Evolutionary conservation across 495 filamentous ascomycete genomes (phyloP), one percentile per base, ranked within the genome.

Genomic region (Neurospora discreta): DNA sequence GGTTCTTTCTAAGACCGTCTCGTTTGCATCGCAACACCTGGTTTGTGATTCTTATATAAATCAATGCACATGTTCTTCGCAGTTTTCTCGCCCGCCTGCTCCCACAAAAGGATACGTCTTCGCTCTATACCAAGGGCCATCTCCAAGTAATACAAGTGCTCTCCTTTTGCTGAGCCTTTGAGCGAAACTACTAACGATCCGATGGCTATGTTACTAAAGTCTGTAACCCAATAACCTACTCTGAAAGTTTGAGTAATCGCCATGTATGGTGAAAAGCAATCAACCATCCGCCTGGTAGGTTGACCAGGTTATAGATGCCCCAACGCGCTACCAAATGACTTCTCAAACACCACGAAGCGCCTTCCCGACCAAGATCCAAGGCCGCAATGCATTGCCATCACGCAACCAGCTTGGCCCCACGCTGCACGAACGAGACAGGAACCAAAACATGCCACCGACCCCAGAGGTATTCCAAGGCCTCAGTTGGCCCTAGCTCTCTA

Each of bases 401-500:
- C 15, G 52, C 52, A 65, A 26, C 11, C 15, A 33, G 16, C 52
- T 36, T 65, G 13, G 26, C 52, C 52, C 52, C 15, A 36, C 15
- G 52, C 52, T 33, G 52, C 15, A 65, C 52, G 33, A 65, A 30
- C 52, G 33, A 36, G 15, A 65, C 26, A 33, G 15, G 52, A 33
- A 26, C 7, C 26, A 18, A 65, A 26, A 65, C 11, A 65, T 30
- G 6, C 52, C 15, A 65, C 52, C 52, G 7, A 65, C 52, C 15
- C 52, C 18, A 36, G 33, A 36, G 4, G 33, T 36, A 36, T 65
- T 5, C 18, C 26, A 26, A 33, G 13, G 18, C 30, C 46, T 58
- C 11, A 26, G 5, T 33, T 20, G 43, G 30, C 42, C 8, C 23
- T 15, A 26, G 52, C n/a, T 33, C 33, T 46, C 80, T 76, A 84